phyloP scores from a whole-genome alignment of 139 green algal genomes.

The Micractinium sp. region DNA sequence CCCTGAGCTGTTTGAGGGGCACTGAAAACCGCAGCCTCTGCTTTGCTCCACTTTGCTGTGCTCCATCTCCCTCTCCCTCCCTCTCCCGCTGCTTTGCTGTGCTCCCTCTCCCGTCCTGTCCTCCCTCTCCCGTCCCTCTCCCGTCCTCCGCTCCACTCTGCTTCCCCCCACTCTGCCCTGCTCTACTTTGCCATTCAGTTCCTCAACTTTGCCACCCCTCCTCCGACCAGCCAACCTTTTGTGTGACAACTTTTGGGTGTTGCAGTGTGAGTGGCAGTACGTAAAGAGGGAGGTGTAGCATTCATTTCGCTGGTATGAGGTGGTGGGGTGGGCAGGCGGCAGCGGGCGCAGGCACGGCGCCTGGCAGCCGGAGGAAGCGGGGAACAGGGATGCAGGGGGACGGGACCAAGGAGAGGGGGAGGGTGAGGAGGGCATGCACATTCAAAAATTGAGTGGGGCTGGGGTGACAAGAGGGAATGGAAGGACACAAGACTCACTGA shows the following conservation, averaged over 20 bases:
- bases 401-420: background rate
- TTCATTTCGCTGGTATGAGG: background rate
- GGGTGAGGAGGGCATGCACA: background rate
- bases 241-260: too few species aligned
- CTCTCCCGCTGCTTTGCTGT: background rate
- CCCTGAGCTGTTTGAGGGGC: conserved; percentile 34
- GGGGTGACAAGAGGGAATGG: background rate
- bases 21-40: background rate
- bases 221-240: too few species aligned
- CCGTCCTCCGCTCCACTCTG: too few species aligned
- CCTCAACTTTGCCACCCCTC: too few species aligned
- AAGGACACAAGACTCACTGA: background rate
- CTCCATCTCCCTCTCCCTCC: background rate
- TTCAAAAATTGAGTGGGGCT: background rate
- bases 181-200: background rate
- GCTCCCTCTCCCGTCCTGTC: too few species aligned
- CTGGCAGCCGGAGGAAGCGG: background rate
- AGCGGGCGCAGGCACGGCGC: background rate
- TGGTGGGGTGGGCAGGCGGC: background rate
- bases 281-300: background rate
- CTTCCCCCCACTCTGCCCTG: background rate
- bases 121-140: background rate
- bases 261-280: too few species aligned
- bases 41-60: background rate
- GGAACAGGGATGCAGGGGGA: background rate